A percentile compares a stretch with the other conserved stretches of the same genome.
phyloP scores from a whole-genome alignment of 2,329 filamentous ascomycete species.

The Epichloe scottii region DNA sequence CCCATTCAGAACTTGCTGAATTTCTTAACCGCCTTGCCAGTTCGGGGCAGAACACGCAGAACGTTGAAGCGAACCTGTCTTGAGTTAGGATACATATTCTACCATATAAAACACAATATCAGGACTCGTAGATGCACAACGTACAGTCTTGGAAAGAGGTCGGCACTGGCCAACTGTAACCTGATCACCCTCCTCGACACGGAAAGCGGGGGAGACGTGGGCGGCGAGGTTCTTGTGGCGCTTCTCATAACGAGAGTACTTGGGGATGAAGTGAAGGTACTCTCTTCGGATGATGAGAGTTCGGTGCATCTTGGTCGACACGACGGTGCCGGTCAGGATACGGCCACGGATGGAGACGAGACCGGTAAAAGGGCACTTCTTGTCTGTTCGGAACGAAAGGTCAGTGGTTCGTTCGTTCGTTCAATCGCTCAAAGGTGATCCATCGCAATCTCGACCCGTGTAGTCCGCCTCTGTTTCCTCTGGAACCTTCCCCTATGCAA shows the following conservation, averaged over 20 bases:
- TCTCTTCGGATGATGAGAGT: constrained; percentile 98
- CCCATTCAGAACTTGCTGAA: constrained; percentile 93
- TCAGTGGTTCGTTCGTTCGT: constrained; percentile 1
- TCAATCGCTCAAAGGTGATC: not conserved
- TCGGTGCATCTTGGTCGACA: constrained; percentile 99
- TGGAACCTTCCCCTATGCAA: not conserved
- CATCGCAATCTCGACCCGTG: not conserved
- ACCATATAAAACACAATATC: not conserved
- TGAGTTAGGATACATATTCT: constrained; percentile 12
- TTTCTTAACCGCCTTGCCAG: constrained; percentile 92
- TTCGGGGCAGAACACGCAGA: constrained; percentile 94
- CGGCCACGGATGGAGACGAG: constrained; percentile 98
- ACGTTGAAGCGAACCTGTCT: constrained; percentile 95
- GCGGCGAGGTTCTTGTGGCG: constrained; percentile 99
- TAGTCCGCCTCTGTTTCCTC: not conserved
- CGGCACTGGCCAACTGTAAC: constrained; percentile 99
- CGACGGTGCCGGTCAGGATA: constrained; percentile 98
- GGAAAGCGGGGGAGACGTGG: constrained; percentile 98
- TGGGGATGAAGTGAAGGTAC: constrained; percentile 99
- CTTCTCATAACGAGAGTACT: constrained; percentile 99
- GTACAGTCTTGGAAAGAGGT: constrained; percentile 98
- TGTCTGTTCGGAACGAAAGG: constrained; percentile 50
- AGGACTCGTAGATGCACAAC: constrained; percentile 25
- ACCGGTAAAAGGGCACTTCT: constrained; percentile 99
- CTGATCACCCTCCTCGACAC: constrained; percentile 99